Conservation (phyloP, 306 rosid species). For the Citrullus amarus region DNA sequence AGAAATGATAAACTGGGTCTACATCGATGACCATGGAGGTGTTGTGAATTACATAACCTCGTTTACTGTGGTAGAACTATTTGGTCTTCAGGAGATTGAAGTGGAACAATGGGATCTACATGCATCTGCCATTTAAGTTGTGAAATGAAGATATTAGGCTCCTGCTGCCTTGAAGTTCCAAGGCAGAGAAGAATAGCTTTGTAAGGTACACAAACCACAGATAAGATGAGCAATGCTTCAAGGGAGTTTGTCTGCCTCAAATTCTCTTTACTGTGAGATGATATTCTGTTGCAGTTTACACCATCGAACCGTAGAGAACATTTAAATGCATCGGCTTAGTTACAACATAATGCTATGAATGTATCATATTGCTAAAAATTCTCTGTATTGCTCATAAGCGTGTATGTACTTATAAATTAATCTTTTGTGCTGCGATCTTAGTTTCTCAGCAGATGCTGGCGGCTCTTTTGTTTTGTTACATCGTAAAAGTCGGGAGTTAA, state of each 20-base stretch:
- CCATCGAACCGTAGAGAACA: not conserved
- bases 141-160: not conserved
- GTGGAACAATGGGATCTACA: conserved; percentile 6
- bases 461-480: not conserved
- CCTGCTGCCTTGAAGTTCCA: not conserved
- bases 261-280: not conserved
- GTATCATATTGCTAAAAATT: conserved; percentile 1
- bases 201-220: not conserved
- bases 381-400: not conserved
- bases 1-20: not conserved
- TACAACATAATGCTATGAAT: not conserved
- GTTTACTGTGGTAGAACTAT: not conserved
- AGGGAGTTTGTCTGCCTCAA: not conserved
- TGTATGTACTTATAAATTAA: not conserved
- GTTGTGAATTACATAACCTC: not conserved
- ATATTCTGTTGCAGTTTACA: not conserved
- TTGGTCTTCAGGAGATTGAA: conserved; percentile 25
- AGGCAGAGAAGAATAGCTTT: not conserved
- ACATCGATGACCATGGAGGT: not conserved
- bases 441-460: not conserved
- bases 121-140: not conserved
- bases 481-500: not conserved
- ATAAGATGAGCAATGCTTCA: not conserved
- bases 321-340: not conserved
- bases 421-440: not conserved